Conservation (phyloP, 345 rosid species). For the Eucalyptus camaldulensis region DNA sequence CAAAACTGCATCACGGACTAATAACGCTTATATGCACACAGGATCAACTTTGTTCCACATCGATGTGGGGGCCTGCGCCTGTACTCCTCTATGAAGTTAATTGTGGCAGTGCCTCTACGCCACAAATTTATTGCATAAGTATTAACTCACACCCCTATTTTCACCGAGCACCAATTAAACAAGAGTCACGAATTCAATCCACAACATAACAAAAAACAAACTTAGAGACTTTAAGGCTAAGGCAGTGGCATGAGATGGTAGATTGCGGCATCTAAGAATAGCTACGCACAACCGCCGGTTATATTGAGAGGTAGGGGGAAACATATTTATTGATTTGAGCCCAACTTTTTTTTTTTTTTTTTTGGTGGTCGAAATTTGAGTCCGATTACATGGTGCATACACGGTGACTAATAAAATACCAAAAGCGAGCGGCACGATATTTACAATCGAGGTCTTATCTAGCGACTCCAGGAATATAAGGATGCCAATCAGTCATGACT, state of each 20-base stretch:
- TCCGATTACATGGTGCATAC: background rate
- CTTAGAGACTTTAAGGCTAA: background rate
- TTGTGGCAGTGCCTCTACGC: background rate
- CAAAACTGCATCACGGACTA: background rate
- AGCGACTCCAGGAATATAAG: background rate
- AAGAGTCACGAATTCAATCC: background rate
- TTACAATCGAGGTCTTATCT: background rate
- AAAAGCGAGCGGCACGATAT: background rate
- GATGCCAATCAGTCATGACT: background rate
- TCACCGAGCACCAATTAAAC: background rate
- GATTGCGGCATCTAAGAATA: background rate
- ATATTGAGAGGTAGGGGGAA: background rate
- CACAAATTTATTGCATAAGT: background rate
- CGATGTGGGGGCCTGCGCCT: background rate
- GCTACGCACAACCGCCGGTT: background rate
- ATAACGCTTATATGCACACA: background rate
- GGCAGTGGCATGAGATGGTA: background rate
- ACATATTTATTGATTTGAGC: background rate
- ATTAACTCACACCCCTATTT: background rate
- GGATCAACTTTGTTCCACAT: background rate
- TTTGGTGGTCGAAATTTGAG: too few relatives aligned
- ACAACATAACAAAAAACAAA: background rate
- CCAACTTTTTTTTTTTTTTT: too few relatives aligned
- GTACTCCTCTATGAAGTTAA: background rate
- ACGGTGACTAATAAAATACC: background rate